A percentile compares a stretch with the other conserved stretches of the same genome.
These are phyloP conservation scores for Aspergillus terreus DNA, from an alignment of 2,329 filamentous ascomycete species.

Conservation along the genomic window DNA sequence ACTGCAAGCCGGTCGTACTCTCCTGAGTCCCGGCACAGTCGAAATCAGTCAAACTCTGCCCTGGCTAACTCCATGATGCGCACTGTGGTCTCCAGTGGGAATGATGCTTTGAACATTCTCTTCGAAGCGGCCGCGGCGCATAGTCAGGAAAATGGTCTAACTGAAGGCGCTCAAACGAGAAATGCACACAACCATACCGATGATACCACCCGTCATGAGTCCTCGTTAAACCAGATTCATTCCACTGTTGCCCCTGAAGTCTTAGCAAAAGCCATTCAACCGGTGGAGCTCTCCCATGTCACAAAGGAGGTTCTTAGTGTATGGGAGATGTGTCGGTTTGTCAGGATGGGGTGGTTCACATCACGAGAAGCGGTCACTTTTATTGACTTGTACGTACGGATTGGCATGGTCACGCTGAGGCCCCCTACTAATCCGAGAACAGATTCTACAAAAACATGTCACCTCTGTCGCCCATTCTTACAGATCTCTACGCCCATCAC, in stretches of 20 bases:
- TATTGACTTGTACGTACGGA: constrained; percentile 43
- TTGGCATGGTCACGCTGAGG: neutral
- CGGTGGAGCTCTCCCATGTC: constrained; percentile 26
- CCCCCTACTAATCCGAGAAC: neutral
- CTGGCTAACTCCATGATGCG: constrained; percentile 39
- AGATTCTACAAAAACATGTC: constrained; percentile 51
- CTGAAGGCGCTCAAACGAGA: constrained; percentile 22
- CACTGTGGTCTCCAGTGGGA: constrained; percentile 51
- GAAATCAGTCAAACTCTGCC: constrained; percentile 26
- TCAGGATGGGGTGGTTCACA: constrained; percentile 55
- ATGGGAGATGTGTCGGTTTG: constrained; percentile 51
- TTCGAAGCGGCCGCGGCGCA: constrained; percentile 48
- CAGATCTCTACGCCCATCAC: constrained; percentile 49
- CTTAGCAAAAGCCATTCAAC: constrained; percentile 19
- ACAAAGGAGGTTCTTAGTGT: constrained; percentile 38
- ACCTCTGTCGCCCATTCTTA: constrained; percentile 49
- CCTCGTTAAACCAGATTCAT: constrained; percentile 16
- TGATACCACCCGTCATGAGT: constrained; percentile 9
- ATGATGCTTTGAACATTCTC: constrained; percentile 51
- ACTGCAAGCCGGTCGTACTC: constrained; percentile 4
- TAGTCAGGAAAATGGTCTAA: constrained; percentile 35
- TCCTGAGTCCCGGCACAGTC: constrained; percentile 8
- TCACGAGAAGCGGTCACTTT: constrained; percentile 53
- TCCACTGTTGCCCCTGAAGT: constrained; percentile 17
- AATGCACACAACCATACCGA: constrained; percentile 16